A percentile compares a stretch with the other conserved stretches of the same genome.
phyloP scores from a whole-genome alignment of 2,329 filamentous ascomycete genomes.

The Leptodontidium sp. region DNA sequence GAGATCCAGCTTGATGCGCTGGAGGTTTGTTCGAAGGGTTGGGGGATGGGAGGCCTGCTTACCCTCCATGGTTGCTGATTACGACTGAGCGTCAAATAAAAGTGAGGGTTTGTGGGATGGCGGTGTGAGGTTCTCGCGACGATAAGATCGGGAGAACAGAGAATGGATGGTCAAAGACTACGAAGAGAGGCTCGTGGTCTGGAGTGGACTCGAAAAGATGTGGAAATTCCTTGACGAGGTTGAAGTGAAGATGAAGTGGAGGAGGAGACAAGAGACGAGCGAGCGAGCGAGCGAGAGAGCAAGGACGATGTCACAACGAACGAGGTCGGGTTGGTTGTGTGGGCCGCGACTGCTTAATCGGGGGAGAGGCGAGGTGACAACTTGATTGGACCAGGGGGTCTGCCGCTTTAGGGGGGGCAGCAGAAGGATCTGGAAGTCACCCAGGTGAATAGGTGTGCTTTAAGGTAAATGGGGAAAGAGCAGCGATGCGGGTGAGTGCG shows the following conservation, averaged over 20 bases:
- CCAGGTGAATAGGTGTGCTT: not conserved
- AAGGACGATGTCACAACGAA: conserved; percentile 36
- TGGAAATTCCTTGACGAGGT: conserved; percentile 33
- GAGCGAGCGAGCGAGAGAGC: not conserved
- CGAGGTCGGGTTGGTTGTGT: conserved; percentile 32
- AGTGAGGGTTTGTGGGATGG: conserved; percentile 42
- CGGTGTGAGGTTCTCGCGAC: conserved; percentile 43
- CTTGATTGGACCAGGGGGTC: conserved; percentile 11
- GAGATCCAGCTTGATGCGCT: conserved; percentile 35
- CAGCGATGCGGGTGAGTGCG: conserved; percentile 11
- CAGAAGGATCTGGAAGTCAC: conserved; percentile 16
- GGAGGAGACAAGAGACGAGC: conserved; percentile 26
- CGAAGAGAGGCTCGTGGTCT: conserved; percentile 44
- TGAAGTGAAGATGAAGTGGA: conserved; percentile 29
- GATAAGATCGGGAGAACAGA: conserved; percentile 39
- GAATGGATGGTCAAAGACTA: conserved; percentile 40
- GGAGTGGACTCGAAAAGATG: conserved; percentile 34
- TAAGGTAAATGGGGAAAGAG: not conserved
- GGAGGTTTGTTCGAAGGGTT: conserved; percentile 14
- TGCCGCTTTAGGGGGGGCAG: conserved; percentile 26
- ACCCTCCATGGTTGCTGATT: conserved; percentile 52
- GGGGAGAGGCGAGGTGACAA: conserved; percentile 42
- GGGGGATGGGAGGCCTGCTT: conserved; percentile 39
- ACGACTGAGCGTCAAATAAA: conserved; percentile 46
- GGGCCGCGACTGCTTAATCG: conserved; percentile 43